These are phyloP conservation scores for Ophiocordyceps camponoti-floridani DNA, from an alignment of 2,329 filamentous ascomycete species.

Conservation along the genomic window DNA sequence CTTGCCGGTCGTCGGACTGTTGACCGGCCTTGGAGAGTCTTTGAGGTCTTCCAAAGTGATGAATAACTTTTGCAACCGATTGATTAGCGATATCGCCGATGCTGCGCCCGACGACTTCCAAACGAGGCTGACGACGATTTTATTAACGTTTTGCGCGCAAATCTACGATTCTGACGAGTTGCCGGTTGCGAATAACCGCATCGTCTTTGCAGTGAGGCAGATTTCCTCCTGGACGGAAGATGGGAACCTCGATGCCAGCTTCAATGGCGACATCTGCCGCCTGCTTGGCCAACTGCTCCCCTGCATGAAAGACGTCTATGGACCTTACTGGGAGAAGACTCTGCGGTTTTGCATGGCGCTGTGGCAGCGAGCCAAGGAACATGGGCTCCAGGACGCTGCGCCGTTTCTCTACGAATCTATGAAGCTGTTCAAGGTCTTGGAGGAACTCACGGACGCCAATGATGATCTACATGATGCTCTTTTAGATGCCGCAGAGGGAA, in stretches of 20 bases:
- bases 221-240: conserved; percentile 53
- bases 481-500: conserved; percentile 35
- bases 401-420: conserved; percentile 56
- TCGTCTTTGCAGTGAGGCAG: conserved; percentile 71
- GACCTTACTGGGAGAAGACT: conserved; percentile 62
- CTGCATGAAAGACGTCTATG: conserved; percentile 65
- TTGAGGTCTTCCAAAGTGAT: conserved; percentile 27
- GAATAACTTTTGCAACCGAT: conserved; percentile 37
- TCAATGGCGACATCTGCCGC: conserved; percentile 35
- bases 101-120: conserved; percentile 23
- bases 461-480: conserved; percentile 72
- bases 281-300: conserved; percentile 47
- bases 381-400: conserved; percentile 27
- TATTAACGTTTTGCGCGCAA: conserved; percentile 33
- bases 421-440: conserved; percentile 47
- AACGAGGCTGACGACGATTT: conserved; percentile 28
- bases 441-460: conserved; percentile 52
- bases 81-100: conserved; percentile 42
- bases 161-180: conserved; percentile 33
- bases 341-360: conserved; percentile 39
- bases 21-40: conserved; percentile 32
- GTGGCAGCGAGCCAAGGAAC: conserved; percentile 31
- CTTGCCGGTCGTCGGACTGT: conserved; percentile 28
- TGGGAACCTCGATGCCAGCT: conserved; percentile 21
- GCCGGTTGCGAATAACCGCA: conserved; percentile 45